Evolutionary conservation across 352 stramenopile genomes (phyloP).

Genomic region (Phytophthora tubulina): DNA sequence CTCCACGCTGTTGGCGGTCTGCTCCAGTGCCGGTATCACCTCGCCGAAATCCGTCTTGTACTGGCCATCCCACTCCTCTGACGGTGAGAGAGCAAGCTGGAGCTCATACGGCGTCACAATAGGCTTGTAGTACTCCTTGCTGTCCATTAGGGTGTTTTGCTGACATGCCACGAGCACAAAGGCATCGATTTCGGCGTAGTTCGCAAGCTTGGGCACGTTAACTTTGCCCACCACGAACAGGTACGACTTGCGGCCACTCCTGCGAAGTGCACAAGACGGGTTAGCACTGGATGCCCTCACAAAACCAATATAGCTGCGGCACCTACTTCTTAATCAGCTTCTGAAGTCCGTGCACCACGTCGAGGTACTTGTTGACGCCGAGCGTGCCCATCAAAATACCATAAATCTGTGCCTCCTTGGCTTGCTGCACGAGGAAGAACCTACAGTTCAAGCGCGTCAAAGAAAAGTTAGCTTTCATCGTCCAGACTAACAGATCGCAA

Average conservation of each 20-base stretch:
- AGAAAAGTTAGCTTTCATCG: conserved; percentile 1
- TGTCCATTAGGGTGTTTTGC: conserved; percentile 95
- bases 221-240: conserved; percentile 98
- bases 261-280: conserved; percentile 38
- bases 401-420: conserved; percentile 94
- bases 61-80: conserved; percentile 90
- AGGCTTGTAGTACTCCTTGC: conserved; percentile 92
- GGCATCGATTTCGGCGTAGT: conserved; percentile 98
- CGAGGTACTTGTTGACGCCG: conserved; percentile 92
- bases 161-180: conserved; percentile 97
- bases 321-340: conserved; percentile 88
- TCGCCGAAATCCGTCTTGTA: conserved; percentile 89
- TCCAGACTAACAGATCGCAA: not conserved
- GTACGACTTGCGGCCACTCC: conserved; percentile 94
- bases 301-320: not conserved
- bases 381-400: conserved; percentile 97
- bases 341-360: conserved; percentile 92
- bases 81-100: conserved; percentile 91
- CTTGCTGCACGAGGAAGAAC: conserved; percentile 93
- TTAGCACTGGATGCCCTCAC: conserved; percentile 8
- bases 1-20: conserved; percentile 51
- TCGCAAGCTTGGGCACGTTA: conserved; percentile 97
- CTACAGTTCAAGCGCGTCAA: conserved; percentile 28
- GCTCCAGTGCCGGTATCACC: conserved; percentile 68
- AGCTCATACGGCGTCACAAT: conserved; percentile 96